Evolutionary conservation across 345 rosid genomes (phyloP), one percentile per base, ranked within the genome.

Genomic region (Citrus trifoliata): DNA sequence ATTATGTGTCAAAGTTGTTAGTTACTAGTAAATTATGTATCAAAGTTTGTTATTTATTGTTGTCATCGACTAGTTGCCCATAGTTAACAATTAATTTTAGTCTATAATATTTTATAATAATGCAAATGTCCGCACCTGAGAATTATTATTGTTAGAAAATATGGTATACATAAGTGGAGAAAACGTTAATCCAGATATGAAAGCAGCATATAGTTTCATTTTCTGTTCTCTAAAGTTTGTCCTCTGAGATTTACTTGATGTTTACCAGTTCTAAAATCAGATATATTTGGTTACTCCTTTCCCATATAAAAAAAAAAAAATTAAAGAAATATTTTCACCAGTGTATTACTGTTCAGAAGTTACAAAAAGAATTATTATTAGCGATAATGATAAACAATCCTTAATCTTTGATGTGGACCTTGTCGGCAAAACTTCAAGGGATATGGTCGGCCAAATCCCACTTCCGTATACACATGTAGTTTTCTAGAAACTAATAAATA

Each of bases 341-440:
- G 38, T 33, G 24, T 68, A 30, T 46, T 12, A 3, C 18, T 13
- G 58, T 33, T 48, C 66, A 40, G 24, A 60, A 37, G 55, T 55
- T 4, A 37, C 56, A 30, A 67, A 5, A 25, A 10, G 28, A 42
- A 42, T 12, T 42, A 42, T 40, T 10, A 10, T 40, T 40, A 10
- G n/a, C 35, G 81, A 56, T 79, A 40, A 71, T 71, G 67, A 73
- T 73, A 51, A 79, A 16, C 9, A 33, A 74, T 62, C 19, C 21
- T 46, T 6, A 19, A 63, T 25, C 25, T 1, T n/a, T 27, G 56
- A 37, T 38, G 70, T 67, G 30, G 61, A 35, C 53, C 18, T 33
- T 59, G 63, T 18, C 6, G 58, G 19, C 58, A 16, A 53, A 67
- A 58, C 24, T 71, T 71, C 19, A 10, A 32, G 33, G 64, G 27